Conservation (phyloP, 2,329 filamentous ascomycete species). For the Hymenoscyphus repandus region DNA sequence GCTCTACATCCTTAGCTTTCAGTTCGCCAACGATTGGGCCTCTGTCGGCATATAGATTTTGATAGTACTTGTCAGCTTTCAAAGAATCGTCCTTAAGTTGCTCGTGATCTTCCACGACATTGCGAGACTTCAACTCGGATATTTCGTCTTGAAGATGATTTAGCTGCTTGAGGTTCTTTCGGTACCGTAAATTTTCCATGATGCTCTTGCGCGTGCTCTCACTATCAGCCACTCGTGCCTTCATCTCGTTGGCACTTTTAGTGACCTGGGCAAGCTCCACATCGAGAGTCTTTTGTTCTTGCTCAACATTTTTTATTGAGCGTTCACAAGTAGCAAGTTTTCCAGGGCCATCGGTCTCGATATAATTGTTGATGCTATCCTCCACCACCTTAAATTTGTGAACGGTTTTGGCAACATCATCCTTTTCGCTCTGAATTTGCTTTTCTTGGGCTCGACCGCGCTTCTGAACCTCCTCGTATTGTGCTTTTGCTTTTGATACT, state of each 20-base stretch:
- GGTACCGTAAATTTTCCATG: constrained; percentile 80
- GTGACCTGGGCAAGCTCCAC: constrained; percentile 63
- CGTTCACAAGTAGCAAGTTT: constrained; percentile 65
- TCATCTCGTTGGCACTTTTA: constrained; percentile 69
- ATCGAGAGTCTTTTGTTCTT: constrained; percentile 60
- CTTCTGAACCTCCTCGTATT: constrained; percentile 70
- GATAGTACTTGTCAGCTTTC: constrained; percentile 61
- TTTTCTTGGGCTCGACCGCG: constrained; percentile 69
- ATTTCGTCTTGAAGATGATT: constrained; percentile 66
- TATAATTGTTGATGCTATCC: constrained; percentile 73
- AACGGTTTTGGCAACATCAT: constrained; percentile 66
- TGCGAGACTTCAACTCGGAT: constrained; percentile 65
- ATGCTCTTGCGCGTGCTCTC: constrained; percentile 84
- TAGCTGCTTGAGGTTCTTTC: constrained; percentile 66
- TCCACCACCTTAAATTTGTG: constrained; percentile 73
- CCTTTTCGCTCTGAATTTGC: constrained; percentile 64
- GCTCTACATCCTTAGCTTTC: constrained; percentile 78
- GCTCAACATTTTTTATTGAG: constrained; percentile 63
- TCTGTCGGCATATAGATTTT: constrained; percentile 65
- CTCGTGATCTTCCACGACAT: constrained; percentile 77
- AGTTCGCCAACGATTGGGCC: constrained; percentile 71
- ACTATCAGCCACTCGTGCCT: constrained; percentile 71
- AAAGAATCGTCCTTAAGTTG: constrained; percentile 66
- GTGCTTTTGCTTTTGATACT: constrained; percentile 68
- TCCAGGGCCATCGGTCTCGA: constrained; percentile 66